phyloP scores from a whole-genome alignment of 129 eudicot genomes.

The Deinandra increscens region DNA sequence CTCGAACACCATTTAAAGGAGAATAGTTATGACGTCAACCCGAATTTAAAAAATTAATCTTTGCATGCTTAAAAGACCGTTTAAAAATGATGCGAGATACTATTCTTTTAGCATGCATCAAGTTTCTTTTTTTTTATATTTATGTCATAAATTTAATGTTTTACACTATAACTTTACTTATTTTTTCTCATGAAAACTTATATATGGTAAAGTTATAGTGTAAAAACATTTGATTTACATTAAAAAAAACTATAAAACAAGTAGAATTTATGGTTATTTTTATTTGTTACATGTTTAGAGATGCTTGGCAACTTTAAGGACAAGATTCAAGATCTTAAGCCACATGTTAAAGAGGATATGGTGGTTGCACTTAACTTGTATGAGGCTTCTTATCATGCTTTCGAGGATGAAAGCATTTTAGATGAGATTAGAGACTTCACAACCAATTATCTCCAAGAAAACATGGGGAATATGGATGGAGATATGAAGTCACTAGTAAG shows the following conservation, averaged over 20 bases:
- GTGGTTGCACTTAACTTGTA: conserved; percentile 18
- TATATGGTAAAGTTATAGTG: no score
- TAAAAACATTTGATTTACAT: no score
- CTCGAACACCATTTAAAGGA: no score
- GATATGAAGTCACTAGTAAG: background rate
- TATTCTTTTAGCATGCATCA: no score
- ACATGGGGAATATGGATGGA: background rate
- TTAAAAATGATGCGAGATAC: no score
- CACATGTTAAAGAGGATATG: background rate
- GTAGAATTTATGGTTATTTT: background rate
- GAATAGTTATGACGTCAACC: no score
- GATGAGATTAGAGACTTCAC: conserved; percentile 10
- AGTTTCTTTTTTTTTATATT: background rate
- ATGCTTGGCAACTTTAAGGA: conserved; percentile 4
- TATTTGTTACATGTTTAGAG: background rate
- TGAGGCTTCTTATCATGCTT: conserved; percentile 19
- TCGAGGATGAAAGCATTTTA: conserved; percentile 9
- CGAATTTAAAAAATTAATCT: no score
- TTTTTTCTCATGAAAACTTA: background rate
- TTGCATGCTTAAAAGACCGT: no score
- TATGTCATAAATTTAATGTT: background rate
- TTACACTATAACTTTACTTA: no score
- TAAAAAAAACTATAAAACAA: no score
- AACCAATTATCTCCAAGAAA: background rate
- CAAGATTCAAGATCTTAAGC: background rate